Conservation (phyloP, 306 rosid species). For the Vigna angularis region DNA sequence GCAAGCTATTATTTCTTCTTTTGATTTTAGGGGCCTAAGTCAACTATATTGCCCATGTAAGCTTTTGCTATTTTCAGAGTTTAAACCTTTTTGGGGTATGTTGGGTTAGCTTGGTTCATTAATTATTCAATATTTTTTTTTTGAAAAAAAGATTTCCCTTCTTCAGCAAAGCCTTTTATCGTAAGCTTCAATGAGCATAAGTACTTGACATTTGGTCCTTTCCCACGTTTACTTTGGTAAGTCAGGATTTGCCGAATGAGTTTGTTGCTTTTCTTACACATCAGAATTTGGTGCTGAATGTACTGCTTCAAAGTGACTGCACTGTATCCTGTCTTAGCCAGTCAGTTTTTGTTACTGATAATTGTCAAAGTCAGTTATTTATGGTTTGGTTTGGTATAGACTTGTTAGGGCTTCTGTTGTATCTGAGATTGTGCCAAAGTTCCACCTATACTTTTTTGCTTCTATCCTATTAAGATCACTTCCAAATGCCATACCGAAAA, state of each 20-base stretch:
- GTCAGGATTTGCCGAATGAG: not conserved
- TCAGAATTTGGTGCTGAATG: not conserved
- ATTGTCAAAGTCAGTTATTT: not conserved
- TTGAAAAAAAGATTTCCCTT: not conserved
- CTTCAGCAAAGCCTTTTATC: slow-evolving; percentile 1
- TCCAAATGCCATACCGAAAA: slow-evolving; percentile 8
- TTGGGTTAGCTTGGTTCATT: not conserved
- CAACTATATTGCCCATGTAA: slow-evolving; percentile 11
- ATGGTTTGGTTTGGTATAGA: not conserved
- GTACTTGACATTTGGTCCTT: not conserved
- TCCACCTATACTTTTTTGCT: slow-evolving; percentile 29
- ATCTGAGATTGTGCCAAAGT: not conserved
- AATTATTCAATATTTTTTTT: not conserved
- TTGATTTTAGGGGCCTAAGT: slow-evolving; percentile 22
- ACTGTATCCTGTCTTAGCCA: not conserved
- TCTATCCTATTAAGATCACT: slow-evolving; percentile 13
- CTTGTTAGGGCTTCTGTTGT: not conserved
- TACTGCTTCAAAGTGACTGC: not conserved
- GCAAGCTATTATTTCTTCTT: slow-evolving; percentile 15
- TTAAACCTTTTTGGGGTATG: slow-evolving; percentile 1
- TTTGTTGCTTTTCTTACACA: not conserved
- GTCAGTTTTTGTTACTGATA: not conserved
- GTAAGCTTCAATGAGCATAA: not conserved
- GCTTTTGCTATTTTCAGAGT: slow-evolving; percentile 6
- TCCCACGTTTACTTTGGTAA: not conserved